Evolutionary conservation across 768 basidiomycete genomes (phyloP), one percentile per base, ranked within the genome.

Genomic region (Strobilomyces echinocephalus): DNA sequence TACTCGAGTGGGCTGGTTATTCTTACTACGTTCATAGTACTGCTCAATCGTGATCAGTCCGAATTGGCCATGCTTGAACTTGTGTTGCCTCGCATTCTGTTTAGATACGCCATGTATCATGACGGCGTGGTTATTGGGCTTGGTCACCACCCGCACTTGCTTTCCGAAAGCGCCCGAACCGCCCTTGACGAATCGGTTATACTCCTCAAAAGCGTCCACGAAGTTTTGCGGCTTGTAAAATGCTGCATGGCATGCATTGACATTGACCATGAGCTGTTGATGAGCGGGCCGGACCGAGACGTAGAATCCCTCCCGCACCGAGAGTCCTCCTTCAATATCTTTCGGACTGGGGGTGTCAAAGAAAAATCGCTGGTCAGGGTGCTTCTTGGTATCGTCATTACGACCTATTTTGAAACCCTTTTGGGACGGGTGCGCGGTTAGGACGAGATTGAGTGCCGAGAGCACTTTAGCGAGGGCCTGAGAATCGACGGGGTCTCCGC

Each of bases 101-200:
- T 73, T 68, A 11, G 77, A 73, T 2, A 86, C 57, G 3, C 71
- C 66, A 62, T 81, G 81, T 62, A 91, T 86, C 63, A 90, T 77
- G 0, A 84, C 81, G 63, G 87, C 86, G 62, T 68, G 79, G 51
- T 87, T 83, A 12, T 79, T 79, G 10, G 88, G 74, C 65, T 82
- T 83, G 2, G 70, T 78, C 2, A 80, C 79, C 60, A 92, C 74
- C 28, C 88, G 74, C 3, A 91, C 76, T 12, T 85, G 80, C 49
- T 73, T 79, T 26, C 79, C 83, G 57, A 89, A 91, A 1, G 72
- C 77, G 16, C 70, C 72, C 2, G 70, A 58, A 18, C 79, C 84
- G 10, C 81, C 78, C 41, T 76, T 81, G 56, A 75, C 81, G 14
- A 77, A 73, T 4, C 68, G 61, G 20, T 61, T 56, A 59, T 79